Base-by-base conservation (phyloP, 805 yeast genomes). In the Saccharomycopsis javanensis region DNA sequence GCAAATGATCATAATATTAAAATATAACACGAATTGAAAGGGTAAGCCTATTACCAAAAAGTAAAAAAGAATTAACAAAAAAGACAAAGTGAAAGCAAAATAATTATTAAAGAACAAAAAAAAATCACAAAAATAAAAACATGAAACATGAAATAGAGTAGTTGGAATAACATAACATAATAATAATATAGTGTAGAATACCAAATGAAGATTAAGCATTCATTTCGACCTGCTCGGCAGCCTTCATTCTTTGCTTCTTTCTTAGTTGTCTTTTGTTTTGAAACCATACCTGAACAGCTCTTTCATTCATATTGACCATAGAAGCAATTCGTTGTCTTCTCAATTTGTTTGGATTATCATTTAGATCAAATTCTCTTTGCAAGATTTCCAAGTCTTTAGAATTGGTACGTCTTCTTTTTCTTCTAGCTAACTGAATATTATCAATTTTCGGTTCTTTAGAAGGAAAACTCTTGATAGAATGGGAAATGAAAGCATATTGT, bases 221-320 rank as follows among this genome's bases (percentile, higher is more conserved):
- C 20, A 28, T 27, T 10, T 25, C 51, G 8, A 46, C 51, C 30
- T 23, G 30, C 16, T 31, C 35, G 38, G 55, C 50, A 45, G 57
- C 54, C 31, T 57, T 57, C 23, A 23, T 66, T 50, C 69, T 73
- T 58, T 72, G 76, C 64, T 83, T 81, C 65, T 90, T 79, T 61
- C 85, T 71, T 37, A 91, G 79, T 71, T 92, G 97, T 70, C 99
- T 81, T 70, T 83, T 87, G 71, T 94, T 94, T 72, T 94, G 99
- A 73, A 94, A 94, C 99, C 99, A 94, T 61, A 92, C 89, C 73
- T 94, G 99, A 35, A 94, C 96, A 1, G 97, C 96, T 69, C 91
- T 89, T 70, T 91, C 97, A n/a, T 92, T 82, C 98, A 94, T 94
- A 63, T 83, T 83, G 45, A 94, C 95, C 62, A 76, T 80, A 31